Conservation (phyloP, 1,139 yeast genomes). For the Barnettozyma hawaiiensis region DNA sequence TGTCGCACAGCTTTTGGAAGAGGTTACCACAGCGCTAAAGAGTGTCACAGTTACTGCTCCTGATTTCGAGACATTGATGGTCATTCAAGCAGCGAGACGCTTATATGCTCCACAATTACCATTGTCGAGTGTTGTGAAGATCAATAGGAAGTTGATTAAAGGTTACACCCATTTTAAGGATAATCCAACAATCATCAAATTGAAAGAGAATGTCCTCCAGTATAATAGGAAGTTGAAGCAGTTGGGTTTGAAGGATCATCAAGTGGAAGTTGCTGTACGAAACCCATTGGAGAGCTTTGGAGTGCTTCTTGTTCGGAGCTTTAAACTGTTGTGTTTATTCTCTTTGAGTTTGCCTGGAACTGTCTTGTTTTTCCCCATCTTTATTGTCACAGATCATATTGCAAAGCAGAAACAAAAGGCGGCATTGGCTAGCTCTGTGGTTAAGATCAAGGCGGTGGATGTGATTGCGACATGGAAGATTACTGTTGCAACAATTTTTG, state of each 20-base stretch:
- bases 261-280: constrained; percentile 43
- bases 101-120: constrained; percentile 57
- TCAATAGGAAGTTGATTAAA: constrained; percentile 59
- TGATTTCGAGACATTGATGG: constrained; percentile 69
- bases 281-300: constrained; percentile 27
- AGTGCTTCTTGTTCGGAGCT: constrained; percentile 30
- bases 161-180: constrained; percentile 61
- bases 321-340: constrained; percentile 28
- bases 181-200: constrained; percentile 48
- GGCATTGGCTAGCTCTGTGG: constrained; percentile 62
- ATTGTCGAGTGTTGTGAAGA: constrained; percentile 61
- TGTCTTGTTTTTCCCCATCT: constrained; percentile 61
- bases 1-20: constrained; percentile 50
- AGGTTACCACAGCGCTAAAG: constrained; percentile 51
- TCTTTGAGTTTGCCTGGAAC: constrained; percentile 62
- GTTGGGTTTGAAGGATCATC: constrained; percentile 65
- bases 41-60: constrained; percentile 73
- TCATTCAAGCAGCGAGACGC: constrained; percentile 72
- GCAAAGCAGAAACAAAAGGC: constrained; percentile 52
- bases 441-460: constrained; percentile 66
- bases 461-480: constrained; percentile 78
- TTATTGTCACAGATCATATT: constrained; percentile 47
- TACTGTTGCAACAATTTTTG: constrained; percentile 58
- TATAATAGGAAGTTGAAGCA: constrained; percentile 51
- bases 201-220: constrained; percentile 45